Percentiles rank a stretch among this genome's conserved stretches.
Conservation (phyloP, 2,329 filamentous ascomycete species). For the Acrodontium crateriforme region DNA sequence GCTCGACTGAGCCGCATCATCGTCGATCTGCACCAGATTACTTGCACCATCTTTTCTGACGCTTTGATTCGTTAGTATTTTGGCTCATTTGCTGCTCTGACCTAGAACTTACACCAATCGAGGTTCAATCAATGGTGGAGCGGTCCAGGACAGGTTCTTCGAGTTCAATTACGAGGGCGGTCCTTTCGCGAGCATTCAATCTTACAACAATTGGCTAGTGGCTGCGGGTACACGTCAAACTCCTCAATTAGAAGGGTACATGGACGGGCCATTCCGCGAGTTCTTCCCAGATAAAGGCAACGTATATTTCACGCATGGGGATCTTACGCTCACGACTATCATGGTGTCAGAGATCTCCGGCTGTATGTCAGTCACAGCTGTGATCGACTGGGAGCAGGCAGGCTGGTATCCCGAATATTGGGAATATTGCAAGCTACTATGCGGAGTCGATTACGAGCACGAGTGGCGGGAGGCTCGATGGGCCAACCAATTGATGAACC, state of each 20-base stretch:
- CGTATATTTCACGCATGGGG: conserved; percentile 1
- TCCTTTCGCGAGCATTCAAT: not conserved
- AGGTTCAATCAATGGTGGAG: not conserved
- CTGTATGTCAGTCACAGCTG: conserved; percentile 1
- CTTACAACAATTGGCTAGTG: not conserved
- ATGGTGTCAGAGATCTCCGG: not conserved
- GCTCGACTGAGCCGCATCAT: conserved; percentile 1
- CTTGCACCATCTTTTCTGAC: not conserved
- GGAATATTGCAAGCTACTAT: conserved; percentile 5
- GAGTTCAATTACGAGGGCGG: not conserved
- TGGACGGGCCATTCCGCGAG: conserved; percentile 1
- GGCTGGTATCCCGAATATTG: conserved; percentile 12
- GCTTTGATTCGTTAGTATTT: not conserved
- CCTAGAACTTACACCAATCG: not conserved
- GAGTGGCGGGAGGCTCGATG: not conserved
- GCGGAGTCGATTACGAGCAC: not conserved
- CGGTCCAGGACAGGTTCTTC: not conserved
- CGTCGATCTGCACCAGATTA: not conserved
- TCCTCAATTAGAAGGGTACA: not conserved
- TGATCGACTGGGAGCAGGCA: conserved; percentile 10
- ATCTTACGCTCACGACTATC: not conserved
- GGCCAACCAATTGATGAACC: not conserved
- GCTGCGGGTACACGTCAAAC: conserved; percentile 1
- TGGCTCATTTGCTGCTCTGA: not conserved
- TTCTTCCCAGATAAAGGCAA: conserved; percentile 1